A percentile compares a stretch with the other conserved stretches of the same genome.
phyloP scores from a whole-genome alignment of 768 basidiomycete species.

The Podaxis sp. region DNA sequence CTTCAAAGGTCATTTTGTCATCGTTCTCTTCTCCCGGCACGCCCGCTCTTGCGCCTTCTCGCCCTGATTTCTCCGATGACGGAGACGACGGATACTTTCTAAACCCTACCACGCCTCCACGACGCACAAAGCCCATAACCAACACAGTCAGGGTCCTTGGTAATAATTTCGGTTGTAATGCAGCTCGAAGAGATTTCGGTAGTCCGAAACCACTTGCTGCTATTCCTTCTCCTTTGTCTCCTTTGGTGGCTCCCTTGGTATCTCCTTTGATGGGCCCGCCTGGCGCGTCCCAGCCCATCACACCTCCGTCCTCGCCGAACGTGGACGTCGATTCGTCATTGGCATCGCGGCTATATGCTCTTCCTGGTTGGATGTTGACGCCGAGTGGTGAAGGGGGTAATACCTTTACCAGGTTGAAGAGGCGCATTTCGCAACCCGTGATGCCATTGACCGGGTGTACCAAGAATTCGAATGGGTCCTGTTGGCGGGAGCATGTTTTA shows the following conservation, averaged over 20 bases:
- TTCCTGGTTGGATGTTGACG: not conserved
- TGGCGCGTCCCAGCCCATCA: not conserved
- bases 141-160: not conserved
- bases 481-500: not conserved
- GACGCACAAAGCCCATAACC: constrained; percentile 8
- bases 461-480: not conserved
- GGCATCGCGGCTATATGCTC: not conserved
- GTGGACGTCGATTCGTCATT: constrained; percentile 1
- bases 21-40: not conserved
- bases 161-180: not conserved
- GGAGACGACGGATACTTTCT: constrained; percentile 4
- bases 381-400: not conserved
- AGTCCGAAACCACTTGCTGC: not conserved
- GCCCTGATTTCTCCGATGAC: not conserved
- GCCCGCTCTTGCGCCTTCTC: not conserved
- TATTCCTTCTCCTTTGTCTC: constrained; percentile 4
- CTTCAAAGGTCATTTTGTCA: not conserved
- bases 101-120: not conserved
- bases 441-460: not conserved
- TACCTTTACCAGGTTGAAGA: not conserved
- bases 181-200: not conserved
- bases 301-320: not conserved
- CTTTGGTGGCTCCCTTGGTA: constrained; percentile 12
- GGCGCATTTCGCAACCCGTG: not conserved
- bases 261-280: constrained; percentile 11